Evolutionary conservation across 352 stramenopile genomes (phyloP).

Genomic region (Globisporangium orthogonon): DNA sequence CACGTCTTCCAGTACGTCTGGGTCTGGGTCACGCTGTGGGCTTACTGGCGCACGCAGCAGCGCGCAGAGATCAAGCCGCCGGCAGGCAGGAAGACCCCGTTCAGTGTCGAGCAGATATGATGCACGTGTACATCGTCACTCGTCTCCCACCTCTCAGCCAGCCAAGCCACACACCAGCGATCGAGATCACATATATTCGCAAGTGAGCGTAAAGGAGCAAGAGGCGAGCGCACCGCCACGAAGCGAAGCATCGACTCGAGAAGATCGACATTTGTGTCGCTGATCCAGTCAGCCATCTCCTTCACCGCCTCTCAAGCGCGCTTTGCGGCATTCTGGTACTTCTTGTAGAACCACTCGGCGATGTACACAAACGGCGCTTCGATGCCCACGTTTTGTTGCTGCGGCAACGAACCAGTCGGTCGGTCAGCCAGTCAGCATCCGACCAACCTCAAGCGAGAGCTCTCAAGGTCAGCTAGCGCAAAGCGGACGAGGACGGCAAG

Average conservation of each 20-base stretch:
- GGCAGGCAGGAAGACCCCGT: slow-evolving; percentile 4
- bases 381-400: slow-evolving; percentile 71
- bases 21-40: slow-evolving; percentile 14
- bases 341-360: slow-evolving; percentile 80
- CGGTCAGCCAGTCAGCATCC: not conserved
- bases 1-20: slow-evolving; percentile 27
- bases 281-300: not conserved
- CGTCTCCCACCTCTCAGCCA: no score
- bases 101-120: not conserved
- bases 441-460: not conserved
- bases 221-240: no score
- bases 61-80: not conserved
- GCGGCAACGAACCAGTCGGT: slow-evolving; percentile 3
- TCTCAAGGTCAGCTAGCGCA: not conserved
- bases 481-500: not conserved
- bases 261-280: not conserved
- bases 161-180: not conserved
- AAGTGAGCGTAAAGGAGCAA: not conserved
- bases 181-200: not conserved
- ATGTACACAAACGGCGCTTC: slow-evolving; percentile 76
- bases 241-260: not conserved
- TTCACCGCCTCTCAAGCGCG: slow-evolving; percentile 20
- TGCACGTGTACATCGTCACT: not conserved
- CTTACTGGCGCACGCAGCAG: slow-evolving; percentile 11
- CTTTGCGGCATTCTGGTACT: slow-evolving; percentile 66